Evolutionary conservation across 2,329 filamentous ascomycete genomes (phyloP).

Genomic region (Aotearoamyces nothofagi): DNA sequence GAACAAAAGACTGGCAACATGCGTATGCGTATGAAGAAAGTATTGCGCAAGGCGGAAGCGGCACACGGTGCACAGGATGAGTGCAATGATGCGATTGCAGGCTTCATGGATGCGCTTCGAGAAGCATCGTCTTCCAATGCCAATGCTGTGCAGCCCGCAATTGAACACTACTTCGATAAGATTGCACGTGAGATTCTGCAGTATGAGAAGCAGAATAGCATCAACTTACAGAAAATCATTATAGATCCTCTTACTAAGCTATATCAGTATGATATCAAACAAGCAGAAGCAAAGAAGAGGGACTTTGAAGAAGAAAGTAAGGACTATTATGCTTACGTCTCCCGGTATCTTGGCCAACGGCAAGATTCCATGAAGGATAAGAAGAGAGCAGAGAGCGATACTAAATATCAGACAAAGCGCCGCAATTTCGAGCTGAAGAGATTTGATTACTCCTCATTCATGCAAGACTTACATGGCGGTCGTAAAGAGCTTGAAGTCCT

Average conservation of each 20-base stretch:
- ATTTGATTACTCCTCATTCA: conserved; percentile 97
- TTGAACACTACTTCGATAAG: conserved; percentile 97
- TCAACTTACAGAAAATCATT: conserved; percentile 79
- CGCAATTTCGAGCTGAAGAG: conserved; percentile 93
- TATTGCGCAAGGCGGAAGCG: conserved; percentile 85
- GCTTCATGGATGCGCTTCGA: conserved; percentile 72
- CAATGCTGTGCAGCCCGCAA: conserved; percentile 88
- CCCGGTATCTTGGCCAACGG: conserved; percentile 87
- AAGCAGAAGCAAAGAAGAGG: conserved; percentile 89
- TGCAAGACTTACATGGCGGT: conserved; percentile 98
- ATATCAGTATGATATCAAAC: conserved; percentile 93
- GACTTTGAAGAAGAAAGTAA: conserved; percentile 98
- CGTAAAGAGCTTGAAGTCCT: conserved; percentile 95
- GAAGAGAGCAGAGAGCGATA: conserved; percentile 86
- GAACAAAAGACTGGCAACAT: conserved; percentile 96
- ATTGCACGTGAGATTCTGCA: conserved; percentile 79
- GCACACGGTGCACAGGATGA: conserved; percentile 65
- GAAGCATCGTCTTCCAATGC: conserved; percentile 85
- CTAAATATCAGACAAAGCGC: conserved; percentile 88
- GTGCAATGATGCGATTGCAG: conserved; percentile 72
- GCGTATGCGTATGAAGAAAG: conserved; percentile 88
- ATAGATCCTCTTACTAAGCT: conserved; percentile 87
- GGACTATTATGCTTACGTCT: conserved; percentile 93
- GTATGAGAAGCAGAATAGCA: conserved; percentile 75
- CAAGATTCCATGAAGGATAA: conserved; percentile 96